Evolutionary conservation across 2,329 filamentous ascomycete species (phyloP).

Genomic region (Apiospora sp.): DNA sequence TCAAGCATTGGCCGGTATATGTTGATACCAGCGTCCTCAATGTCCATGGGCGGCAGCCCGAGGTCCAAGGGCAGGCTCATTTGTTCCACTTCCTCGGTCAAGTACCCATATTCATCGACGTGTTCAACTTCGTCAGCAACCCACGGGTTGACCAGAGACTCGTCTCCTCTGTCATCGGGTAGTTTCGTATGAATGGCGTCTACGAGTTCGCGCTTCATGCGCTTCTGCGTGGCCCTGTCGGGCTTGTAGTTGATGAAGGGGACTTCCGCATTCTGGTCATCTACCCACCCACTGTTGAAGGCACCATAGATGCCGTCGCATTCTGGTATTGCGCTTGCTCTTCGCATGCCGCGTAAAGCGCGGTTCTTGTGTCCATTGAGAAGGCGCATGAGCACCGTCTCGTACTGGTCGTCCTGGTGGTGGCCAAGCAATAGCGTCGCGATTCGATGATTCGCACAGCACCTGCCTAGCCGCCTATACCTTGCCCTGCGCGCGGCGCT

Average conservation of each 20-base stretch:
- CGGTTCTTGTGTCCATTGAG: conserved; percentile 69
- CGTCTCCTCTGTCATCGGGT: conserved; percentile 29
- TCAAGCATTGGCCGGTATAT: conserved; percentile 74
- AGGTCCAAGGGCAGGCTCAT: conserved; percentile 25
- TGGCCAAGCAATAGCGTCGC: conserved; percentile 79
- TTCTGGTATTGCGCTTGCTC: conserved; percentile 78
- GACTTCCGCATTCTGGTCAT: conserved; percentile 49
- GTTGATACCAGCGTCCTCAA: conserved; percentile 72
- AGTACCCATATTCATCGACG: conserved; percentile 31
- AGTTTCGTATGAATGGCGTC: conserved; percentile 32
- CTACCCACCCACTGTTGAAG: conserved; percentile 68
- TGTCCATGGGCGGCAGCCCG: conserved; percentile 35
- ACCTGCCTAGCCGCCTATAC: conserved; percentile 73
- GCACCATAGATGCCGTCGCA: conserved; percentile 78
- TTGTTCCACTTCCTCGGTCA: conserved; percentile 8
- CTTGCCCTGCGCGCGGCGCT: conserved; percentile 76
- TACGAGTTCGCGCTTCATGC: conserved; percentile 38
- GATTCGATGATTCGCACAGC: conserved; percentile 61
- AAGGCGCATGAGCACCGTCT: conserved; percentile 86
- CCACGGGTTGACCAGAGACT: conserved; percentile 10
- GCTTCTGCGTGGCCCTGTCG: conserved; percentile 32
- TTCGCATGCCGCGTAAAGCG: conserved; percentile 76
- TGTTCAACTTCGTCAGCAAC: conserved; percentile 34
- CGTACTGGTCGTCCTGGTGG: conserved; percentile 89
- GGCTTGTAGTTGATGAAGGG: conserved; percentile 50